These are phyloP conservation scores for Mariannaea sp. DNA, from an alignment of 2,329 filamentous ascomycete genomes.

Conservation along the genomic window DNA sequence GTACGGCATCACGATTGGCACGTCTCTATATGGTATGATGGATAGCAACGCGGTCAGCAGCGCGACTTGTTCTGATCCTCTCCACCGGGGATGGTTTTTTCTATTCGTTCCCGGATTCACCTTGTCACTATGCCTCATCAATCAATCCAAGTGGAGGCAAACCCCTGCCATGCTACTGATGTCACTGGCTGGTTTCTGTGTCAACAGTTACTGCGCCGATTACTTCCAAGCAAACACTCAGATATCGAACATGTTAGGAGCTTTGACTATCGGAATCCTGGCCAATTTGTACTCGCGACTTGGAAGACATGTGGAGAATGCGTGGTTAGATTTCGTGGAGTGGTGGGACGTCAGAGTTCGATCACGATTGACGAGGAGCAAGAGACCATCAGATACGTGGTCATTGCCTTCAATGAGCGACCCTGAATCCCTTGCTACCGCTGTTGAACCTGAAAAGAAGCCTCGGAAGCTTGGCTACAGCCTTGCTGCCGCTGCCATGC, in stretches of 20 bases:
- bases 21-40: slow-evolving; percentile 67
- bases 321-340: slow-evolving; percentile 52
- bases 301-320: slow-evolving; percentile 63
- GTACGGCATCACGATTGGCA: slow-evolving; percentile 74
- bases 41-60: slow-evolving; percentile 57
- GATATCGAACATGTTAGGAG: slow-evolving; percentile 77
- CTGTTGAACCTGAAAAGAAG: slow-evolving; percentile 35
- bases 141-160: slow-evolving; percentile 81
- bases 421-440: slow-evolving; percentile 39
- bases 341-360: slow-evolving; percentile 56
- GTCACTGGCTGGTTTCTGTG: slow-evolving; percentile 72
- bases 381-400: slow-evolving; percentile 39
- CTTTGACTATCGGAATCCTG: slow-evolving; percentile 74
- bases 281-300: slow-evolving; percentile 79
- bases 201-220: slow-evolving; percentile 73
- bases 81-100: slow-evolving; percentile 59
- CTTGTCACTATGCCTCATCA: slow-evolving; percentile 75
- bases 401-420: slow-evolving; percentile 40
- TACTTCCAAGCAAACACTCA: slow-evolving; percentile 73
- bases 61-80: slow-evolving; percentile 50
- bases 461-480: slow-evolving; percentile 67
- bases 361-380: slow-evolving; percentile 40
- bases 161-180: slow-evolving; percentile 77
- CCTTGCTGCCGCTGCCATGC: slow-evolving; percentile 80
- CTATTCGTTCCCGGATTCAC: slow-evolving; percentile 77